These are phyloP conservation scores for Neocucurbitaria cava DNA, from an alignment of 2,329 filamentous ascomycete species.

Conservation along the genomic window DNA sequence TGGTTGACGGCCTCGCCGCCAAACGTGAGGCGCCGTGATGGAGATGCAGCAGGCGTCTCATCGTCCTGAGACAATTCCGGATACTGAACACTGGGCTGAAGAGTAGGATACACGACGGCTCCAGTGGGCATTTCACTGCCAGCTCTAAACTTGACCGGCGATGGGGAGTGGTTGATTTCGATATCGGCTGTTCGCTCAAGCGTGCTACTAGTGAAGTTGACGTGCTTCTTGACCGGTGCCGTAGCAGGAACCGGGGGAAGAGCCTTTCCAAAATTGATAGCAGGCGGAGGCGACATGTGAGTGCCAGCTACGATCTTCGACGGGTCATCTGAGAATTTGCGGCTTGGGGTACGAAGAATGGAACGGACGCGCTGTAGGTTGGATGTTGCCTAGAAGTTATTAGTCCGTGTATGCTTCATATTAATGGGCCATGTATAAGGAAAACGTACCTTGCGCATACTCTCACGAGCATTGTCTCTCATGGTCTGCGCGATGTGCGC, in stretches of 20 bases:
- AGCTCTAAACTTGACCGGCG: slow-evolving; percentile 44
- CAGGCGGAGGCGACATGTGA: slow-evolving; percentile 56
- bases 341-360: slow-evolving; percentile 66
- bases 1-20: slow-evolving; percentile 35
- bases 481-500: slow-evolving; percentile 41
- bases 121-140: slow-evolving; percentile 43
- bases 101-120: slow-evolving; percentile 40
- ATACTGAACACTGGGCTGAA: slow-evolving; percentile 44
- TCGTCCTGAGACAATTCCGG: slow-evolving; percentile 42
- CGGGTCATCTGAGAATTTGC: slow-evolving; percentile 66
- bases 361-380: slow-evolving; percentile 66
- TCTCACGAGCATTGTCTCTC: slow-evolving; percentile 48
- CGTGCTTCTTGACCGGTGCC: slow-evolving; percentile 77
- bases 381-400: slow-evolving; percentile 41
- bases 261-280: slow-evolving; percentile 57
- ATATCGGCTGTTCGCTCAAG: slow-evolving; percentile 53
- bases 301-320: slow-evolving; percentile 67
- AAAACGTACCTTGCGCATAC: slow-evolving; percentile 38
- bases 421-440: not conserved
- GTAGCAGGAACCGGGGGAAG: slow-evolving; percentile 65
- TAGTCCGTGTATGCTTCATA: not conserved
- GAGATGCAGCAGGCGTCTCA: slow-evolving; percentile 32
- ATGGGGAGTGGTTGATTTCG: slow-evolving; percentile 43
- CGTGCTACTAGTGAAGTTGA: slow-evolving; percentile 79
- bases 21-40: slow-evolving; percentile 46